Percentiles rank a stretch among this genome's conserved stretches.
phyloP scores from a whole-genome alignment of 768 basidiomycete genomes.

The Amanita thiersii region DNA sequence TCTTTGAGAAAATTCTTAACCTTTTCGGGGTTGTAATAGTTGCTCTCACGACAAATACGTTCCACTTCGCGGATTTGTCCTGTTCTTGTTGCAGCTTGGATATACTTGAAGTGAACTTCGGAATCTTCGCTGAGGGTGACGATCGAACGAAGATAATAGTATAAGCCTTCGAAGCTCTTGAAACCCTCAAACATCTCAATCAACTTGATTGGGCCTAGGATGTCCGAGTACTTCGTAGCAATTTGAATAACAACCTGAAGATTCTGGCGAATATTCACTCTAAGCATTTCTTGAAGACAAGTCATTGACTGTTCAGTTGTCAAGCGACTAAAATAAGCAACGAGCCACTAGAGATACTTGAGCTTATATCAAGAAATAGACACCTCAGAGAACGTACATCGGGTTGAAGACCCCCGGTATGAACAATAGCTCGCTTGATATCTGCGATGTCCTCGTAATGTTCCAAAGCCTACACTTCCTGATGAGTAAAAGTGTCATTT shows the following conservation, averaged over 20 bases:
- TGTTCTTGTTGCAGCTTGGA: conserved; percentile 96
- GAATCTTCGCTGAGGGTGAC: conserved; percentile 95
- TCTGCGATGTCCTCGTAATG: conserved; percentile 98
- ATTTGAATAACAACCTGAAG: conserved; percentile 94
- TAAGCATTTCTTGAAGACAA: conserved; percentile 95
- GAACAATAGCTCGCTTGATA: conserved; percentile 97
- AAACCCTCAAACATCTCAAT: conserved; percentile 98
- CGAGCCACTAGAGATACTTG: conserved; percentile 65
- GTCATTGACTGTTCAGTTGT: conserved; percentile 97
- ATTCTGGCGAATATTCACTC: conserved; percentile 96
- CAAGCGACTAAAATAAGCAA: conserved; percentile 92
- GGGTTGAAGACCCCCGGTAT: conserved; percentile 73
- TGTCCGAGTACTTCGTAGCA: conserved; percentile 97
- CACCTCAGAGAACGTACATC: conserved; percentile 47
- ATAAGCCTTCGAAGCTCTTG: conserved; percentile 97
- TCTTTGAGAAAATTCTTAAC: conserved; percentile 99
- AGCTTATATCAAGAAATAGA: conserved; percentile 5
- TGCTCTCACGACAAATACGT: conserved; percentile 96
- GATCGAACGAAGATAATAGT: conserved; percentile 97
- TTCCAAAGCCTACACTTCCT: conserved; percentile 74
- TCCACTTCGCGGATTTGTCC: conserved; percentile 99
- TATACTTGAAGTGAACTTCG: conserved; percentile 99
- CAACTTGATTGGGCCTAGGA: conserved; percentile 92
- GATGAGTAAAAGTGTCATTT: conserved; percentile 8
- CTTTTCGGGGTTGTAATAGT: conserved; percentile 97